Conservation (phyloP, 208 protist species). For the Tritrichomonas musculus region DNA sequence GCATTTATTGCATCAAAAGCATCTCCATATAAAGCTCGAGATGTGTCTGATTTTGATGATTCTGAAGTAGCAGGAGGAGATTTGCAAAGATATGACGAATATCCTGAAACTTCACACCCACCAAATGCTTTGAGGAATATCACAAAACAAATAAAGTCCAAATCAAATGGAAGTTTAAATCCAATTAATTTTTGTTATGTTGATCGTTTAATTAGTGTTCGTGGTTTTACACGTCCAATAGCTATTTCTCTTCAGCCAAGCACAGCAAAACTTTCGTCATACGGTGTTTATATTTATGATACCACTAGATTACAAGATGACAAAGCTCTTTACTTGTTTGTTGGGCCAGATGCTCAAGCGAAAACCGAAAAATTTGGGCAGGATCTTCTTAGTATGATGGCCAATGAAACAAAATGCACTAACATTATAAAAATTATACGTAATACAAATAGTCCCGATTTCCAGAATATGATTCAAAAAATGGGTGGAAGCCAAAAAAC, state of each 20-base stretch:
- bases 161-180: too few species aligned
- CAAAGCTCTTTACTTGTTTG: not conserved
- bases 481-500: not conserved
- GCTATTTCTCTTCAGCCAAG: not conserved
- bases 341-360: not conserved
- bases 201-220: not conserved
- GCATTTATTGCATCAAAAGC: too few species aligned
- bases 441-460: not conserved
- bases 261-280: not conserved
- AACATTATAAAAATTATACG: not conserved
- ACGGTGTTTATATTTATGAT: conserved; percentile 17
- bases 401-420: too few species aligned
- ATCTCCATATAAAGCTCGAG: too few species aligned
- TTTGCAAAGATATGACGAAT: too few species aligned
- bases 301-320: not conserved
- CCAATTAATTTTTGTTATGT: not conserved
- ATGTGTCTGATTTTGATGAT: too few species aligned
- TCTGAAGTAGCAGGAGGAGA: too few species aligned
- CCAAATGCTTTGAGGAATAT: too few species aligned
- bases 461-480: not conserved
- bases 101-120: too few species aligned
- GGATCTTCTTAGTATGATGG: not conserved
- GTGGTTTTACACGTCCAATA: not conserved
- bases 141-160: too few species aligned
- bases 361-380: not conserved